phyloP scores from a whole-genome alignment of 495 filamentous ascomycete genomes.

The Penicillium daleae region DNA sequence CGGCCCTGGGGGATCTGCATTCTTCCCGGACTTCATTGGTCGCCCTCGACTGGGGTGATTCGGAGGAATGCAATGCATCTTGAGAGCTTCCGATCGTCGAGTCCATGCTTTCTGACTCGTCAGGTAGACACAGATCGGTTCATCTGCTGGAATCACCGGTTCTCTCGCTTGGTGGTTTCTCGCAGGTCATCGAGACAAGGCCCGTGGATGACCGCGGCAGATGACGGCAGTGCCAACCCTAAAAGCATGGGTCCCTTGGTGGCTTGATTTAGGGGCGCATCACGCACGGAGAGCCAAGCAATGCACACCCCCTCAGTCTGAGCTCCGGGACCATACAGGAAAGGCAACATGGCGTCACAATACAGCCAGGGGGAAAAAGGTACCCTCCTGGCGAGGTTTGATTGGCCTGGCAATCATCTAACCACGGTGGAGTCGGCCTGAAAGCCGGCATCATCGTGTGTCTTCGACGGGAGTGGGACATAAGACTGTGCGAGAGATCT shows the following conservation, averaged over 20 bases:
- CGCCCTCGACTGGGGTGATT: conserved; percentile 10
- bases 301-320: conserved; percentile 8
- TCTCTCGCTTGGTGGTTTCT: background rate
- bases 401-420: background rate
- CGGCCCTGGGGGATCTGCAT: conserved; percentile 25
- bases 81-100: background rate
- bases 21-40: conserved; percentile 13
- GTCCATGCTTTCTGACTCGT: conserved; percentile 2
- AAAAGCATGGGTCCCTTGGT: conserved; percentile 8
- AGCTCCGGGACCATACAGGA: too few species aligned
- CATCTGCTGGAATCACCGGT: conserved; percentile 4
- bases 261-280: conserved; percentile 7
- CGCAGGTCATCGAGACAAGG: background rate
- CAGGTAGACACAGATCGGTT: background rate
- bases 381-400: background rate
- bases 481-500: background rate
- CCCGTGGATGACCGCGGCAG: conserved; percentile 2
- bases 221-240: conserved; percentile 7
- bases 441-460: background rate
- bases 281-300: conserved; percentile 5
- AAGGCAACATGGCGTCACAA: conserved; percentile 5
- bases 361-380: background rate
- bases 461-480: background rate
- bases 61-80: conserved; percentile 9
- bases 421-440: background rate